A percentile compares a stretch with the other conserved stretches of the same genome.
phyloP scores from a whole-genome alignment of 179 eudicot species.

The Heliamphora pulchella region DNA sequence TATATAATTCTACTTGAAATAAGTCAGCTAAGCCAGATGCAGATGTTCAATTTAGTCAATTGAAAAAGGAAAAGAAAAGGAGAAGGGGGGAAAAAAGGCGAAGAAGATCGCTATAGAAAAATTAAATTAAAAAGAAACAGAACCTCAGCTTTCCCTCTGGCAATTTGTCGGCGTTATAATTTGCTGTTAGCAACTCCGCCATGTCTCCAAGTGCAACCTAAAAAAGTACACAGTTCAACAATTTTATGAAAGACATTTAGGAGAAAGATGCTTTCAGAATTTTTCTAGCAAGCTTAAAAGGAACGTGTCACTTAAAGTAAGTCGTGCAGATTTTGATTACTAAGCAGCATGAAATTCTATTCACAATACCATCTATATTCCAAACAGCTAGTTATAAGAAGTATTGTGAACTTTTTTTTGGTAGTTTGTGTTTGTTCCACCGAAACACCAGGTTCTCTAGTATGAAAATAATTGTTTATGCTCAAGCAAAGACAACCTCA shows the following conservation, averaged over 20 bases:
- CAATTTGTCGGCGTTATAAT: constrained; percentile 78
- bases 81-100: neutral
- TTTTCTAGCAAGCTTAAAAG: neutral
- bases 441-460: neutral
- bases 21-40: neutral
- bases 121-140: neutral
- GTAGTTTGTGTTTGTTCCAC: neutral
- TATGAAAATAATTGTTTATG: neutral
- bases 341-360: neutral
- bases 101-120: neutral
- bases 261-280: neutral
- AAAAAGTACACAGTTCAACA: neutral
- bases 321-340: neutral
- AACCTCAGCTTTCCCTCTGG: constrained; percentile 93
- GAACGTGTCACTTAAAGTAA: neutral
- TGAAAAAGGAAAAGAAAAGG: neutral
- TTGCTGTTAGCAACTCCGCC: constrained; percentile 63
- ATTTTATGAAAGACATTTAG: neutral
- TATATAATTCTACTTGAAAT: neutral
- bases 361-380: neutral
- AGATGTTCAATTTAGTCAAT: neutral
- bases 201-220: constrained; percentile 98
- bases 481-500: constrained; percentile 49
- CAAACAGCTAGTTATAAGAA: neutral
- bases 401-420: neutral